A percentile compares a stretch with the other conserved stretches of the same genome.
phyloP scores from a whole-genome alignment of 2,329 filamentous ascomycete genomes.

The Aspergillus sp. region DNA sequence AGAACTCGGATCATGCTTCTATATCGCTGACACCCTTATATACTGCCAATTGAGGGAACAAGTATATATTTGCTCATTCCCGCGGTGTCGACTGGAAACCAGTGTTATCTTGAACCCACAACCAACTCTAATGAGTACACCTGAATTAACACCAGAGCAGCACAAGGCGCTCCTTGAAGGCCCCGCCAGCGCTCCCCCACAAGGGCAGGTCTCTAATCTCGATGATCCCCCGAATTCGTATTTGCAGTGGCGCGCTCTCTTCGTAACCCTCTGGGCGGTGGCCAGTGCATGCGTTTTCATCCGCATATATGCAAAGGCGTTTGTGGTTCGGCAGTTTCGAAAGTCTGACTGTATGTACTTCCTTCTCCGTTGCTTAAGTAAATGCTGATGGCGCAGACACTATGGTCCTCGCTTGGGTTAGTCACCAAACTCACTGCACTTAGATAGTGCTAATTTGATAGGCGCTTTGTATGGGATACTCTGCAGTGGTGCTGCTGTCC shows the following conservation, averaged over 20 bases:
- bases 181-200: neutral
- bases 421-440: neutral
- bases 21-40: no score
- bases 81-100: no score
- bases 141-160: neutral
- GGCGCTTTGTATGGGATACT: slow-evolving; percentile 3
- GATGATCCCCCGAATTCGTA: neutral
- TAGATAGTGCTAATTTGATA: neutral
- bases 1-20: no score
- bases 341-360: slow-evolving; percentile 5
- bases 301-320: slow-evolving; percentile 5
- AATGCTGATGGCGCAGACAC: neutral
- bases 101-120: no score
- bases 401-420: slow-evolving; percentile 7
- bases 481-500: neutral
- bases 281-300: neutral
- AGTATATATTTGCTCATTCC: no score
- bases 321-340: neutral
- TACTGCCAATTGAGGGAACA: no score
- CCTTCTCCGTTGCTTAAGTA: neutral
- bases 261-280: neutral
- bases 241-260: neutral
- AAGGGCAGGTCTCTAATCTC: slow-evolving; percentile 2
- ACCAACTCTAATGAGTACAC: neutral
- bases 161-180: neutral